Base-by-base conservation (phyloP, 2,329 filamentous ascomycete species). In the Endocalyx cinctus region DNA sequence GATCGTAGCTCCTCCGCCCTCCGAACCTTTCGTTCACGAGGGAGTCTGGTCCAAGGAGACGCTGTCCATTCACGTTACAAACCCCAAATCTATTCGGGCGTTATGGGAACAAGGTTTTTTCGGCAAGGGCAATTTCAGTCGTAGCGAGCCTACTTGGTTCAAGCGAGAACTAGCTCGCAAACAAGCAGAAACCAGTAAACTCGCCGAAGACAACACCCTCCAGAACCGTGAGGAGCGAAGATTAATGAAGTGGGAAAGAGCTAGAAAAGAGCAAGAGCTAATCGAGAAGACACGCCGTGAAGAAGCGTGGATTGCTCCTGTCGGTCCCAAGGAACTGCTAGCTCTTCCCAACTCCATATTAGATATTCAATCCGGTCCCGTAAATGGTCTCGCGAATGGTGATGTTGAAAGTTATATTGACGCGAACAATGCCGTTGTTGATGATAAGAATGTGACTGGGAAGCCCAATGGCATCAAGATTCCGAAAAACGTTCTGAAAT, bases 41-140 rank as follows among this genome's bases (percentile, higher is more conserved):
- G 90, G 83, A 31, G 75, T 83, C 45, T 96, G 90, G 71, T 90
- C 87, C n/a, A 63, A 76, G 2, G 77, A 82, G 36, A 94, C 87
- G 4, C 78, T 82, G 18, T 92, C 88, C 1, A 75, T 98, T 12
- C 87, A 95, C 55, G 72, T 98, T 36, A 87, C 79, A 13, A 83
- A 96, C 57, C 69, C 79, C 17, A 70, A 72, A 35, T 82, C 87
- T 4, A 82, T 94, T 42, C 74, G 84, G 34, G 87, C 82, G 2
- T 63, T 98, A 16, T 98, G 94, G 92, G 86, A 95, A 60, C 87
- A 94, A 65, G 92, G 92, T 5, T 98, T 98, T 63, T 98, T 90
- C 60, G 94, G 94, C 29, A 96, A 96, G 60, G 92, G 92, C 27
- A 90, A 71, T 48, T 67, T 97, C 38, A 96, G 89, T 65, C 79